Base-by-base conservation (phyloP, 768 basidiomycete species). In the Rhizopogon vesiculosus region DNA sequence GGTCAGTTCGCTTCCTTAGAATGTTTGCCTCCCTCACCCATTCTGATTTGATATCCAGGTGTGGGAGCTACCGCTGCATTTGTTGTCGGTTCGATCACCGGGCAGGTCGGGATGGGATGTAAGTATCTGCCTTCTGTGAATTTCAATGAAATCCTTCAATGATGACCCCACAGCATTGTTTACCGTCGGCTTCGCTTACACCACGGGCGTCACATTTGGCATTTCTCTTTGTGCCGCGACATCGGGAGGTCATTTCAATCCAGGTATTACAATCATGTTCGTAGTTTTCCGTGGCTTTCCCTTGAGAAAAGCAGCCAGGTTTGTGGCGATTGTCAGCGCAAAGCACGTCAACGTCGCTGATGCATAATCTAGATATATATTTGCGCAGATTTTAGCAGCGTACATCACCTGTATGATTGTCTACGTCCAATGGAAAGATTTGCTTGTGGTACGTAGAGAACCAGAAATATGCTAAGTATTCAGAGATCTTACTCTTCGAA, bases 211-310 rank as follows among this genome's bases (percentile, higher is more conserved):
- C 57, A 59, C 84, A 13, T 75, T 86, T 48, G 86, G 85, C 1
- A 64, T 87, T 51, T 65, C 69, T 8, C 67, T 84, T 28, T 84
- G 79, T 50, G 69, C 69, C 5, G 65, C 78, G 16, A 77, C 84
- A 1, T 86, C 83, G 12, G 83, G 82, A 10, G 80, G 84, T 19
- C 86, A 88, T 61, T 82, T 88, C 65, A 84, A 76, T 53, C 90
- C 89, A 2, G 77, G 79, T 46, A 75, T 88, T 19, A 83, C 85
- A 3, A 70, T 87, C 45, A 68, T 77, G 8, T 69, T 78, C 42
- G 69, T 75, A 16, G 9, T 86, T 13, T 80, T 82, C 73, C 80
- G 72, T 56, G 78, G 77, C 1, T 84, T 86, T 67, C 82, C 86
- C 1, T 53, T 67, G 12, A 51, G 64, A 44, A 87, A 84, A 55